A percentile compares a stretch with the other conserved stretches of the same genome.
Evolutionary conservation across 805 yeast species (phyloP).

Genomic region (Danielia reshetovae): DNA sequence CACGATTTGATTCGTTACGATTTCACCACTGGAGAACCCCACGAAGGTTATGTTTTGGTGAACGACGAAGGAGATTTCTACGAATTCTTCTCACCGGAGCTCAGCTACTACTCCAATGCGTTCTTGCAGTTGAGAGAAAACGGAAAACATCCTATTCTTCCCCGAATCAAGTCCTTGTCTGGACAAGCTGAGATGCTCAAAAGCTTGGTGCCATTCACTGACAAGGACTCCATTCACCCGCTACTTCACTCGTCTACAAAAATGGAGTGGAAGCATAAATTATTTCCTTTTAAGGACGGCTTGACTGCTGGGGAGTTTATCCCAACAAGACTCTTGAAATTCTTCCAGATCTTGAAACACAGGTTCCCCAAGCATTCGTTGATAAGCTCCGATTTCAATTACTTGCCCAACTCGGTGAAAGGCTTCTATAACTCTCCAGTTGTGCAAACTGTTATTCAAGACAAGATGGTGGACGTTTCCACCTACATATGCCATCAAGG

Average conservation of each 20-base stretch:
- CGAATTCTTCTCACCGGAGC: slow-evolving; percentile 63
- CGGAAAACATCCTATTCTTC: slow-evolving; percentile 37
- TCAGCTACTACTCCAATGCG: slow-evolving; percentile 52
- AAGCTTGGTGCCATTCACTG: slow-evolving; percentile 26
- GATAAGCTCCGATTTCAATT: slow-evolving; percentile 66
- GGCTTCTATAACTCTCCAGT: slow-evolving; percentile 71
- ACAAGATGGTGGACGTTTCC: slow-evolving; percentile 62
- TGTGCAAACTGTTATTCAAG: slow-evolving; percentile 70
- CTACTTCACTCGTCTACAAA: slow-evolving; percentile 45
- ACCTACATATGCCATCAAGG: slow-evolving; percentile 86
- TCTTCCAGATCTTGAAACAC: slow-evolving; percentile 57
- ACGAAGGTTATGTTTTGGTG: slow-evolving; percentile 73
- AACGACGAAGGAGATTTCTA: slow-evolving; percentile 72
- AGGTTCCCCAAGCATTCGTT: slow-evolving; percentile 74
- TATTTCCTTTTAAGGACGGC: slow-evolving; percentile 64
- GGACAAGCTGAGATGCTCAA: slow-evolving; percentile 25
- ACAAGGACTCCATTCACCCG: slow-evolving; percentile 51
- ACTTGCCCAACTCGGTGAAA: slow-evolving; percentile 40
- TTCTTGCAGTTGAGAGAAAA: slow-evolving; percentile 55
- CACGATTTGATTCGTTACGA: slow-evolving; percentile 82
- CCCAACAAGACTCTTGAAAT: slow-evolving; percentile 70
- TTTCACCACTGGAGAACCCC: slow-evolving; percentile 57
- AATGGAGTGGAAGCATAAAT: slow-evolving; percentile 42
- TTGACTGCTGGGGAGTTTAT: slow-evolving; percentile 72
- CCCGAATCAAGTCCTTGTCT: slow-evolving; percentile 15